phyloP scores from a whole-genome alignment of 768 basidiomycete species.

The Infundibulicybe gibba region DNA sequence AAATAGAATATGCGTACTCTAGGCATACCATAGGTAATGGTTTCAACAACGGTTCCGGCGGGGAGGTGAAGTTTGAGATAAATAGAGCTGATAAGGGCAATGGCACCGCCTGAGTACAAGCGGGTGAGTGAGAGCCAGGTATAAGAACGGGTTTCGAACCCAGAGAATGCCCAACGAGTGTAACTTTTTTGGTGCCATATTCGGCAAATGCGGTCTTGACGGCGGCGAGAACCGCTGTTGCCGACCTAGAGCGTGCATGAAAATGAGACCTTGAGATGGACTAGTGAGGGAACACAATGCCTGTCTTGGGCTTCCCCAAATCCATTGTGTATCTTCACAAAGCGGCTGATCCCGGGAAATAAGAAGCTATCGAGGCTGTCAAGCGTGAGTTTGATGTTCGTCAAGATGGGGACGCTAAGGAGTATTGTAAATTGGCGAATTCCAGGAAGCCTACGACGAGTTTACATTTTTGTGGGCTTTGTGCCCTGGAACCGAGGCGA shows the following conservation, averaged over 20 bases:
- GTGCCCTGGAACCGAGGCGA: slow-evolving; percentile 41
- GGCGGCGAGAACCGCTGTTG: not conserved
- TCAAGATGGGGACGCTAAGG: slow-evolving; percentile 30
- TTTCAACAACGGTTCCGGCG: slow-evolving; percentile 24
- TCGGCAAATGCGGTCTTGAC: not conserved
- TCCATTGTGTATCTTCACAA: slow-evolving; percentile 41
- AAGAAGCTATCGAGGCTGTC: slow-evolving; percentile 29
- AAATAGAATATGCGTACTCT: slow-evolving; percentile 21
- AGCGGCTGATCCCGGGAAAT: slow-evolving; percentile 46
- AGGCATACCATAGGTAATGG: slow-evolving; percentile 41
- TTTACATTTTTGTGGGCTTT: slow-evolving; percentile 29
- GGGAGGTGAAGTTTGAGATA: slow-evolving; percentile 49
- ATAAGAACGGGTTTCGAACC: not conserved
- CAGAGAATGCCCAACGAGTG: not conserved
- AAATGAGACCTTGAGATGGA: too few relatives aligned
- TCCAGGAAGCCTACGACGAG: not conserved
- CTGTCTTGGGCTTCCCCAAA: slow-evolving; percentile 40
- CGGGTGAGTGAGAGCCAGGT: not conserved
- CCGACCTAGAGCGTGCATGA: not conserved
- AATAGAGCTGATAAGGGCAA: slow-evolving; percentile 43
- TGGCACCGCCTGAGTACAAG: slow-evolving; percentile 22
- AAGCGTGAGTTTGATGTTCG: slow-evolving; percentile 32
- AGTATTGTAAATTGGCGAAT: not conserved
- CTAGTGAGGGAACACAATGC: slow-evolving; percentile 16
- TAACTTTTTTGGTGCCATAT: not conserved